Evolutionary conservation across 106 monocot species (phyloP).

Genomic region (Dendrobium officinale): DNA sequence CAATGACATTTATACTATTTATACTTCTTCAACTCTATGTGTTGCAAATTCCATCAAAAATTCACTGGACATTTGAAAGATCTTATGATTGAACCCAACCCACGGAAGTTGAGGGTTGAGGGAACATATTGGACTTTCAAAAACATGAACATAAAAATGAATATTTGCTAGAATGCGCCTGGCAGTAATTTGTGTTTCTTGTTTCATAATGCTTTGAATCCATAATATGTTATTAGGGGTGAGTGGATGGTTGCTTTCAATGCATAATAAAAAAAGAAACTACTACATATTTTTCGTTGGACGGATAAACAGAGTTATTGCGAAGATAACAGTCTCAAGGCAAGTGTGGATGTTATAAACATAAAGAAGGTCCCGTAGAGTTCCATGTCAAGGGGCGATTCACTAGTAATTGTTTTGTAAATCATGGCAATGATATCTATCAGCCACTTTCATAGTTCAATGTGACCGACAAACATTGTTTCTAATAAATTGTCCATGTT

Average conservation of each 20-base stretch:
- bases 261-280: neutral
- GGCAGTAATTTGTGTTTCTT: neutral
- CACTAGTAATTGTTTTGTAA: neutral
- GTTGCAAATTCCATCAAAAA: neutral
- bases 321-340: neutral
- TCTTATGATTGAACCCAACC: neutral
- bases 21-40: neutral
- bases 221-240: neutral
- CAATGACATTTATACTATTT: neutral
- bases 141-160: neutral
- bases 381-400: neutral
- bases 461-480: neutral
- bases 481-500: neutral
- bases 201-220: conserved; percentile 1
- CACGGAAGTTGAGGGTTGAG: neutral
- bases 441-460: neutral
- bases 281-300: neutral
- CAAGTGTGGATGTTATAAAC: neutral
- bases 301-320: neutral
- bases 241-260: neutral
- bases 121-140: neutral
- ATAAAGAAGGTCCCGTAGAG: neutral
- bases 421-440: neutral
- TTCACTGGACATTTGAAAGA: neutral
- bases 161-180: neutral